A percentile compares a stretch with the other conserved stretches of the same genome.
Conservation (phyloP, 179 eudicot species). For the Corrigiola litoralis region DNA sequence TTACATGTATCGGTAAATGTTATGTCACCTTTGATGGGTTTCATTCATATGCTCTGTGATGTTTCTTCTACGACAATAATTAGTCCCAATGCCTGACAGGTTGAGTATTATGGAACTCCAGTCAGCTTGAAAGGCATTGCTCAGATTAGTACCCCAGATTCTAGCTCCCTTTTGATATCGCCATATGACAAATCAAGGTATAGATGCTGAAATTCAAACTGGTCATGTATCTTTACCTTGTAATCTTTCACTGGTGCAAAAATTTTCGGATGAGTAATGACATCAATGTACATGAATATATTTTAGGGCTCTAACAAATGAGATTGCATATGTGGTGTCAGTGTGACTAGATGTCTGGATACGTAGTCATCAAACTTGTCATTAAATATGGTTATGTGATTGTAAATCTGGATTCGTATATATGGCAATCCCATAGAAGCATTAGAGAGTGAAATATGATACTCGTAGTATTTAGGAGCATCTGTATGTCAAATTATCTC, state of each 20-base stretch:
- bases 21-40: neutral
- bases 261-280: neutral
- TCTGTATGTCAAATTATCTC: too few species aligned
- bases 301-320: neutral
- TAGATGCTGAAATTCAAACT: neutral
- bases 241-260: neutral
- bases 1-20: neutral
- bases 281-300: neutral
- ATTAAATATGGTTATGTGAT: too few species aligned
- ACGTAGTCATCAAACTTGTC: too few species aligned
- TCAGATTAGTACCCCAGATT: conserved; percentile 85
- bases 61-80: conserved; percentile 8
- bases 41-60: neutral
- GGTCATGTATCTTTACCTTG: neutral
- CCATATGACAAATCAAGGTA: conserved; percentile 99
- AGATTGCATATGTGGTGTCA: too few species aligned
- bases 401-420: too few species aligned
- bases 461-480: too few species aligned
- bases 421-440: too few species aligned
- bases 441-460: too few species aligned
- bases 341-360: too few species aligned
- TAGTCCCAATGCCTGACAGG: conserved; percentile 37
- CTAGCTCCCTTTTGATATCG: conserved; percentile 72
- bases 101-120: conserved; percentile 93
- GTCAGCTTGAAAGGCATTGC: conserved; percentile 90